phyloP scores from a whole-genome alignment of 768 basidiomycete genomes.

The Steccherinum ochraceum region DNA sequence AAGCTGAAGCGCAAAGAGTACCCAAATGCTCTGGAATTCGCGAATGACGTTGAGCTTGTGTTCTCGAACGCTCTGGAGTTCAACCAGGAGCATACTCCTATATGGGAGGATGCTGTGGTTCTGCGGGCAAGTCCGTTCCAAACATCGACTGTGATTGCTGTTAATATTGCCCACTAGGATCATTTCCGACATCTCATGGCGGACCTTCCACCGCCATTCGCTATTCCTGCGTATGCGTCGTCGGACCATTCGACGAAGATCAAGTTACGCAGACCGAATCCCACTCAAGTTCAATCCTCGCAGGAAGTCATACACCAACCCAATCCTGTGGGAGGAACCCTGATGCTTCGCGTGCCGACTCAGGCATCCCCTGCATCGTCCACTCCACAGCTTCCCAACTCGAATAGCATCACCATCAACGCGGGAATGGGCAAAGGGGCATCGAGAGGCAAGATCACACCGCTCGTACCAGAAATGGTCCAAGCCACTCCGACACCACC shows the following conservation, averaged over 20 bases:
- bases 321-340: neutral
- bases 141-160: too few relatives aligned
- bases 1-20: conserved; percentile 80
- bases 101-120: conserved; percentile 72
- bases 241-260: conserved; percentile 54
- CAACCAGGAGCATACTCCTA: conserved; percentile 78
- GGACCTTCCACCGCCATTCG: conserved; percentile 62
- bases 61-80: conserved; percentile 86
- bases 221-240: conserved; percentile 51
- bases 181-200: conserved; percentile 71
- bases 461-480: conserved; percentile 7
- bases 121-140: conserved; percentile 49
- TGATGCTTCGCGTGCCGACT: conserved; percentile 5
- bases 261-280: conserved; percentile 59
- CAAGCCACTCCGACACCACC: conserved; percentile 17
- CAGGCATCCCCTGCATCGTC: conserved; percentile 2
- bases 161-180: conserved; percentile 37
- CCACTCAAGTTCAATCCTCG: conserved; percentile 13
- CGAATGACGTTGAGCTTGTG: conserved; percentile 82
- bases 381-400: neutral
- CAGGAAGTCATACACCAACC: neutral
- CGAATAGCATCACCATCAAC: neutral
- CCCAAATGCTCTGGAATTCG: conserved; percentile 57
- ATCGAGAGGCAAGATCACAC: neutral
- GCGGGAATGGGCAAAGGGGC: neutral